Percentiles rank a stretch among this genome's conserved stretches.
phyloP scores from a whole-genome alignment of 176 grass and related monocot species.

The Aegilops longissima region DNA sequence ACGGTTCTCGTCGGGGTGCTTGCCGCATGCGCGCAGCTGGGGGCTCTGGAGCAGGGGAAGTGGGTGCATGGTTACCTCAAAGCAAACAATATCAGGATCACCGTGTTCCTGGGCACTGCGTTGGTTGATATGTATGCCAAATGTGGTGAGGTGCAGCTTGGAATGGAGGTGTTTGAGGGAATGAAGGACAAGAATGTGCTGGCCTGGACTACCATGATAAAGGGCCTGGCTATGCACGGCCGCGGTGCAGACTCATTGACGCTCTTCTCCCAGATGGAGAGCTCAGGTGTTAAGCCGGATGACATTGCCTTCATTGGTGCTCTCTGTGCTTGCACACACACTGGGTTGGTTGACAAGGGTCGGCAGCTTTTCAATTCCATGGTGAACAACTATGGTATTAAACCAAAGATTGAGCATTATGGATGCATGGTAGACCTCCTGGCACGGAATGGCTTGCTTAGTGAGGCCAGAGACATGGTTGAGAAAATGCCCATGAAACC shows the following conservation, averaged over 20 bases:
- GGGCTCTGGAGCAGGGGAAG: conserved; percentile 53
- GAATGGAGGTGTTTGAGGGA: conserved; percentile 37
- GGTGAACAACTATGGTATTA: conserved; percentile 43
- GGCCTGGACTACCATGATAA: conserved; percentile 62
- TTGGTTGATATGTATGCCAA: conserved; percentile 52
- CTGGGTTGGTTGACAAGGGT: conserved; percentile 49
- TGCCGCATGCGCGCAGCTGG: conserved; percentile 24
- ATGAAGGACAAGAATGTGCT: conserved; percentile 55
- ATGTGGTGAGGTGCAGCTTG: conserved; percentile 49
- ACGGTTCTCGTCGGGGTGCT: conserved; percentile 44
- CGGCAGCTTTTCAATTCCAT: conserved; percentile 44
- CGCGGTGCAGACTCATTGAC: conserved; percentile 38
- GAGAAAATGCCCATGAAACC: conserved; percentile 55
- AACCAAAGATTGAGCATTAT: conserved; percentile 53
- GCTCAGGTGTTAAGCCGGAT: conserved; percentile 37
- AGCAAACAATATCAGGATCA: conserved; percentile 13
- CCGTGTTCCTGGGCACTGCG: conserved; percentile 40
- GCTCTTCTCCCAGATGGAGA: conserved; percentile 47
- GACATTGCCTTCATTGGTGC: conserved; percentile 48
- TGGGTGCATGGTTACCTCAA: conserved; percentile 55
- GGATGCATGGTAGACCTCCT: conserved; percentile 59
- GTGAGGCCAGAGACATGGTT: conserved; percentile 40
- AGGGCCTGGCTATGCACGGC: conserved; percentile 49
- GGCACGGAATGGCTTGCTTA: conserved; percentile 49
- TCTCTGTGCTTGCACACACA: conserved; percentile 47